Evolutionary conservation across 768 basidiomycete species (phyloP).

Genomic region (Tulasnella sp.): DNA sequence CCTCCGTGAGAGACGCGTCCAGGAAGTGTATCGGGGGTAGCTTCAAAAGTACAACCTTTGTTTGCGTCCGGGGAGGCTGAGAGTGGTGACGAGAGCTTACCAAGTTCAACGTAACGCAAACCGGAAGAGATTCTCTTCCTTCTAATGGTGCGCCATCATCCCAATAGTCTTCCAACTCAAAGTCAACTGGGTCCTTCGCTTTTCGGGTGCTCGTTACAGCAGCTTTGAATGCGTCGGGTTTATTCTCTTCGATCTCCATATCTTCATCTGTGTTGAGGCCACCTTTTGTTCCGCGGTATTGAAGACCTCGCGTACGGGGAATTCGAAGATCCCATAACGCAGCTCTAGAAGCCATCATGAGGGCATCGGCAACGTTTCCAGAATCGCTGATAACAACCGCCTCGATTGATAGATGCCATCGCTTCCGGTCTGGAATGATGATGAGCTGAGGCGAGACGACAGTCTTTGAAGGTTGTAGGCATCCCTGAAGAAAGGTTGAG

Average conservation of each 20-base stretch:
- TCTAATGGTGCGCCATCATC: slow-evolving; percentile 62
- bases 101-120: slow-evolving; percentile 65
- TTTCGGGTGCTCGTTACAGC: neutral
- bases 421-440: slow-evolving; percentile 44
- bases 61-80: neutral
- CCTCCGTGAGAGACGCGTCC: slow-evolving; percentile 63
- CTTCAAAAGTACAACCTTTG: slow-evolving; percentile 29
- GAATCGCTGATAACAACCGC: slow-evolving; percentile 59
- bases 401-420: slow-evolving; percentile 69
- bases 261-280: slow-evolving; percentile 23
- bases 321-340: slow-evolving; percentile 75
- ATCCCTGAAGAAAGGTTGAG: slow-evolving; percentile 36
- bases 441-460: slow-evolving; percentile 50
- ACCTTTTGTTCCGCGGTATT: slow-evolving; percentile 28
- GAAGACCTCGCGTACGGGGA: slow-evolving; percentile 56
- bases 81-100: slow-evolving; percentile 32
- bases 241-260: slow-evolving; percentile 13
- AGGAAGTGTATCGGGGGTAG: slow-evolving; percentile 50
- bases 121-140: slow-evolving; percentile 56
- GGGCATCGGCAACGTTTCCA: slow-evolving; percentile 63
- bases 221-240: slow-evolving; percentile 5
- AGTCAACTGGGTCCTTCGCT: slow-evolving; percentile 40
- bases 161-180: slow-evolving; percentile 80
- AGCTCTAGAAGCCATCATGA: slow-evolving; percentile 67
- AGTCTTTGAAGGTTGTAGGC: slow-evolving; percentile 27